phyloP scores from a whole-genome alignment of 2,329 filamentous ascomycete genomes.

The Aspergillus intermedius region DNA sequence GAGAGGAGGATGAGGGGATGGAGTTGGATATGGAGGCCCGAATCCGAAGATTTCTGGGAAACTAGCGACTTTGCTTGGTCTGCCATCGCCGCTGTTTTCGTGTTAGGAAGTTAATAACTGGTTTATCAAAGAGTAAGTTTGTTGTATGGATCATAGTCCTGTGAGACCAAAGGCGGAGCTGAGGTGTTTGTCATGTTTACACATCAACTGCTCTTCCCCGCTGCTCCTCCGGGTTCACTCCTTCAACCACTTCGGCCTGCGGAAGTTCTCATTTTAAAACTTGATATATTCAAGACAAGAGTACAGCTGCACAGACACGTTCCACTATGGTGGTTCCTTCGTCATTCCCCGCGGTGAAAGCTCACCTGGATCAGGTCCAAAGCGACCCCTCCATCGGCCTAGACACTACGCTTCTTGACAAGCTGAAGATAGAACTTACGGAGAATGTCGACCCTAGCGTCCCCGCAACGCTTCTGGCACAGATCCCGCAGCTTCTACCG shows the following conservation, averaged over 20 bases:
- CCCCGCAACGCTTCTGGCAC: constrained; percentile 35
- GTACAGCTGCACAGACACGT: neutral
- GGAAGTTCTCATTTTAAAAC: neutral
- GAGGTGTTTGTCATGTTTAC: constrained; percentile 28
- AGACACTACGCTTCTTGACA: constrained; percentile 45
- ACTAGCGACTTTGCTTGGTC: constrained; percentile 52
- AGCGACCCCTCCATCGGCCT: constrained; percentile 40
- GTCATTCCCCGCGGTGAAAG: constrained; percentile 29
- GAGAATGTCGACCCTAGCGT: constrained; percentile 29
- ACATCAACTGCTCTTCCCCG: constrained; percentile 18
- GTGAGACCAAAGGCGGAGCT: constrained; percentile 8
- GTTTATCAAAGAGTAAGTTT: constrained; percentile 1
- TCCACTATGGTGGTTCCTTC: constrained; percentile 29
- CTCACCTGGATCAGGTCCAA: constrained; percentile 41
- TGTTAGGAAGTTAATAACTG: neutral
- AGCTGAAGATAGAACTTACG: constrained; percentile 41
- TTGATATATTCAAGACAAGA: neutral
- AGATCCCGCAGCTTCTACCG: constrained; percentile 47
- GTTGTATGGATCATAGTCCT: constrained; percentile 1
- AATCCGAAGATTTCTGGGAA: constrained; percentile 64
- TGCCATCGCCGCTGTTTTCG: constrained; percentile 40
- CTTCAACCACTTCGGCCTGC: neutral
- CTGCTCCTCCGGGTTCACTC: constrained; percentile 4
- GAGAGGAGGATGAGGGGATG: constrained; percentile 93
- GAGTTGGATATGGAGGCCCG: constrained; percentile 70